Conservation (phyloP, 2,329 filamentous ascomycete genomes). For the Pleochaeta shiraiana region DNA sequence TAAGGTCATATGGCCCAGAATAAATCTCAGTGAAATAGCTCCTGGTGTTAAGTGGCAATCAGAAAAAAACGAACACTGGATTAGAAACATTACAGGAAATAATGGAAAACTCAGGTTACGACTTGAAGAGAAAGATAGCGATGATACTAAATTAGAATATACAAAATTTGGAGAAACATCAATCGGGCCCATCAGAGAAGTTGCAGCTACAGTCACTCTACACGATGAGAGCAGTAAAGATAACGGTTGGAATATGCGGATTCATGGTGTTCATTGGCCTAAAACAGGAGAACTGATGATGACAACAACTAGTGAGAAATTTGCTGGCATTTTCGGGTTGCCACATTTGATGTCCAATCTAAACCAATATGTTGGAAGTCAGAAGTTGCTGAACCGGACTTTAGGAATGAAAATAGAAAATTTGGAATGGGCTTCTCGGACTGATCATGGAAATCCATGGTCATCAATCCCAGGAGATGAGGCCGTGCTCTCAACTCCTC, state of each 20-base stretch:
- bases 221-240: constrained; percentile 48
- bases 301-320: constrained; percentile 84
- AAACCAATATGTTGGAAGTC: constrained; percentile 30
- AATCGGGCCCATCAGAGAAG: constrained; percentile 33
- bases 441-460: constrained; percentile 51
- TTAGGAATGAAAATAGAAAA: constrained; percentile 43
- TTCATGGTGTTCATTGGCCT: constrained; percentile 75
- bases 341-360: constrained; percentile 54
- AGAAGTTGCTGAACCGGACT: constrained; percentile 49
- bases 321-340: constrained; percentile 72
- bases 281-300: constrained; percentile 59
- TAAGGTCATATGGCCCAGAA: constrained; percentile 19
- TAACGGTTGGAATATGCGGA: constrained; percentile 54
- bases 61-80: constrained; percentile 34
- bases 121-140: constrained; percentile 28
- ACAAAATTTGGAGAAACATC: constrained; percentile 1
- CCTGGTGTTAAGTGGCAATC: constrained; percentile 42
- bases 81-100: constrained; percentile 57
- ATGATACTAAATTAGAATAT: not conserved
- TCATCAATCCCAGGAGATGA: constrained; percentile 44
- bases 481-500: constrained; percentile 37
- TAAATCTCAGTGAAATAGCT: constrained; percentile 42
- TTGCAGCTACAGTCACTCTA: constrained; percentile 47
- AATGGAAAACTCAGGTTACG: constrained; percentile 48
- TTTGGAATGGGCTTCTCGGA: constrained; percentile 33